These are phyloP conservation scores for Didymosphaeria variabile DNA, from an alignment of 2,329 filamentous ascomycete genomes.

Conservation along the genomic window DNA sequence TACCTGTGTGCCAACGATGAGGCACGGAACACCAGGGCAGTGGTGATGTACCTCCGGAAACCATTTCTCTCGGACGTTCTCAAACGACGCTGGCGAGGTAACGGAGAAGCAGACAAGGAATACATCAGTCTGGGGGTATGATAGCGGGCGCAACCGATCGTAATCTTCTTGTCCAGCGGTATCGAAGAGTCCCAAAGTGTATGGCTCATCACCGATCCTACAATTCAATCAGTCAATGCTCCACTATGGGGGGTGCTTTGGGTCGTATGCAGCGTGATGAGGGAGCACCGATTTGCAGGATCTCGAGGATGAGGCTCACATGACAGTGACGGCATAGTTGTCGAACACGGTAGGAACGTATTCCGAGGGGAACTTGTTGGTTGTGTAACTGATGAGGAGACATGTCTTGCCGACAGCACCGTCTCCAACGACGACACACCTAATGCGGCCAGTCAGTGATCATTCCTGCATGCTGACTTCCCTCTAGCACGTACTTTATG, in stretches of 20 bases:
- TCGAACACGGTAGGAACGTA: constrained; percentile 99
- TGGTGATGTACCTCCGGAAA: constrained; percentile 99
- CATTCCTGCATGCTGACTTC: neutral
- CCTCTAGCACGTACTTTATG: constrained; percentile 48
- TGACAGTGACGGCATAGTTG: constrained; percentile 99
- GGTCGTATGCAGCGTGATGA: neutral
- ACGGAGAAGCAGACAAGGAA: constrained; percentile 99
- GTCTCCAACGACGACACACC: constrained; percentile 98
- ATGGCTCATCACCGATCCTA: constrained; percentile 99
- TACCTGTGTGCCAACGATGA: constrained; percentile 97
- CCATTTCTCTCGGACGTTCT: constrained; percentile 99
- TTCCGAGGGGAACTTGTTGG: constrained; percentile 99
- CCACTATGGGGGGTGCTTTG: constrained; percentile 3
- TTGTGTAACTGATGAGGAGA: constrained; percentile 98
- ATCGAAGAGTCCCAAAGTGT: constrained; percentile 96
- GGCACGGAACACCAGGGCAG: constrained; percentile 95
- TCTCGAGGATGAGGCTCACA: constrained; percentile 69
- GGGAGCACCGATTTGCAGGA: neutral
- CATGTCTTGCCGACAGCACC: constrained; percentile 99
- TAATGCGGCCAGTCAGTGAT: constrained; percentile 50
- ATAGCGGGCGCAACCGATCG: constrained; percentile 93
- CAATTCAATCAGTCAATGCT: constrained; percentile 34
- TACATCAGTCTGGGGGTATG: constrained; percentile 97
- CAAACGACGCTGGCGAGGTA: constrained; percentile 95
- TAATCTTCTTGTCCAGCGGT: constrained; percentile 99